Percentiles rank a stretch among this genome's conserved stretches.
Conservation (phyloP, 345 rosid species). For the Eucalyptus tenuipes region DNA sequence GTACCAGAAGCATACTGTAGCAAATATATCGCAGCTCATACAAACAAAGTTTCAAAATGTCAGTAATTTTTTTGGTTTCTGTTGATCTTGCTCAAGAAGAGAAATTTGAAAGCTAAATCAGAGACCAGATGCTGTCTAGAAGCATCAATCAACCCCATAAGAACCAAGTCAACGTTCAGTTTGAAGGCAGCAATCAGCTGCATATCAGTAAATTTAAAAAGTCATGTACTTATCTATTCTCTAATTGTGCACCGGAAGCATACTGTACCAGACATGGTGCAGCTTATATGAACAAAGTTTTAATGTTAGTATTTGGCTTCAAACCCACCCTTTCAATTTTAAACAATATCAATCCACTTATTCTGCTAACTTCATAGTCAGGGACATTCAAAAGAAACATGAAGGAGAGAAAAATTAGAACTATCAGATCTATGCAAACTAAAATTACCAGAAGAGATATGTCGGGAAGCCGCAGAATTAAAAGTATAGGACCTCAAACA, state of each 20-base stretch:
- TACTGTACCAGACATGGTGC: background rate
- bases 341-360: background rate
- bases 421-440: background rate
- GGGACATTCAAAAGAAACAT: background rate
- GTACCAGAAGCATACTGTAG: background rate
- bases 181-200: background rate
- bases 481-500: conserved; percentile 46
- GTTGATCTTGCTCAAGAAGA: background rate
- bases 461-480: background rate
- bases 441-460: background rate
- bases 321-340: background rate
- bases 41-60: background rate
- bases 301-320: background rate
- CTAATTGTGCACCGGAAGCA: accelerated
- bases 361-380: background rate
- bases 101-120: background rate
- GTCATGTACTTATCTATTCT: background rate
- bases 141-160: background rate
- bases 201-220: background rate
- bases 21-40: accelerated
- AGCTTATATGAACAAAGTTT: background rate
- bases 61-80: background rate
- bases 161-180: background rate
- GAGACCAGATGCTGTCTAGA: background rate
- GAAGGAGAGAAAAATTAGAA: background rate